These are phyloP conservation scores for Xylariaceae sp. DNA, from an alignment of 2,329 filamentous ascomycete genomes.

Conservation along the genomic window DNA sequence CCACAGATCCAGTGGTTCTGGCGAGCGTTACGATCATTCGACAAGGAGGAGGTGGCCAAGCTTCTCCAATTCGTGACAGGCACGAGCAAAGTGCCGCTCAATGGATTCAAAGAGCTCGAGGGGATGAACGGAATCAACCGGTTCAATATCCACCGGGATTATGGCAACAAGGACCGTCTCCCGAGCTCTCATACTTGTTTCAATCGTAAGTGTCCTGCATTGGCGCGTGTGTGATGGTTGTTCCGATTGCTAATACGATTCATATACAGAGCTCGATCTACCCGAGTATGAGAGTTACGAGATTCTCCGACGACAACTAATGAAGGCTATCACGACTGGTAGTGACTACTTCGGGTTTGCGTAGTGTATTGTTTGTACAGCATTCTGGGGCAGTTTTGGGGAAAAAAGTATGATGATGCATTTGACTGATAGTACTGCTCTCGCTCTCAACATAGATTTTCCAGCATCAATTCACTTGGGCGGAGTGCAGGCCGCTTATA, in stretches of 20 bases:
- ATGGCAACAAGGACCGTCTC: slow-evolving; percentile 90
- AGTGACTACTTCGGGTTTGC: slow-evolving; percentile 98
- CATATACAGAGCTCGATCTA: slow-evolving; percentile 78
- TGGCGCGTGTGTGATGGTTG: too few species aligned
- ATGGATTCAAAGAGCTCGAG: slow-evolving; percentile 98
- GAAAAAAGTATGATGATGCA: slow-evolving; percentile 9
- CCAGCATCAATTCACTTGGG: slow-evolving; percentile 17
- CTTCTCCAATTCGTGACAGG: slow-evolving; percentile 96
- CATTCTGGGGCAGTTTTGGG: slow-evolving; percentile 8
- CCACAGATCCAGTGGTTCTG: slow-evolving; percentile 99
- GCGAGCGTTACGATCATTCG: slow-evolving; percentile 93
- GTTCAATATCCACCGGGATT: slow-evolving; percentile 98
- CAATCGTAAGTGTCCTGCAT: slow-evolving; percentile 71
- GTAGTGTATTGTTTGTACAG: slow-evolving; percentile 41
- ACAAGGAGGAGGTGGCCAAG: slow-evolving; percentile 98
- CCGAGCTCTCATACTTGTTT: slow-evolving; percentile 98
- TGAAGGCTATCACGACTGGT: slow-evolving; percentile 96
- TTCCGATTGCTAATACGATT: too few species aligned
- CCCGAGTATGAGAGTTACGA: slow-evolving; percentile 98
- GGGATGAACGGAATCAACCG: slow-evolving; percentile 98
- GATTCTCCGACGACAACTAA: slow-evolving; percentile 75
- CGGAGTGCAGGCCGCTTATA: slow-evolving; percentile 31
- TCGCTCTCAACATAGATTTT: slow-evolving; percentile 3
- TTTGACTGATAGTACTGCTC: slow-evolving; percentile 5
- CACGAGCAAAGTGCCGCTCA: slow-evolving; percentile 95